Conservation (phyloP, 805 yeast genomes). For the Myxozyma lipomycoides region DNA sequence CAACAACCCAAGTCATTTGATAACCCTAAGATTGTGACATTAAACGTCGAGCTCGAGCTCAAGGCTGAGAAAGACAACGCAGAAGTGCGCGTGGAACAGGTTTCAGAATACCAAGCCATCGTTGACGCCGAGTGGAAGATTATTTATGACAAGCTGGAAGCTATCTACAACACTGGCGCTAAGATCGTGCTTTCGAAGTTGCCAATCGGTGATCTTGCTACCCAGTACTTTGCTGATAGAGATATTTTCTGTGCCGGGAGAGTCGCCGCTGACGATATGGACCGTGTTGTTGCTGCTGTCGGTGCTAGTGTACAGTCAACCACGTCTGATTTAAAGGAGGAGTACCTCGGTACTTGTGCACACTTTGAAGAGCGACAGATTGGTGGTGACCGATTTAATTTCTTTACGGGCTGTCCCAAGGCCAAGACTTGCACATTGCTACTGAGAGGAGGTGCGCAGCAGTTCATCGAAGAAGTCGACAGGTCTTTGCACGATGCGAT, state of each 20-base stretch:
- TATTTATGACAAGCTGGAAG: slow-evolving; percentile 78
- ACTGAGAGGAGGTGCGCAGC: slow-evolving; percentile 97
- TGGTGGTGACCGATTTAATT: slow-evolving; percentile 91
- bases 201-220: slow-evolving; percentile 98
- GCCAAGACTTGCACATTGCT: slow-evolving; percentile 91
- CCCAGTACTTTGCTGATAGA: slow-evolving; percentile 96
- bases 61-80: slow-evolving; percentile 99
- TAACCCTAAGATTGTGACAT: slow-evolving; percentile 75
- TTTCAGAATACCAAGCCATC: slow-evolving; percentile 87
- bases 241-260: slow-evolving; percentile 97
- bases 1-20: slow-evolving; percentile 88
- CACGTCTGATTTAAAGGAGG: slow-evolving; percentile 56
- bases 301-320: slow-evolving; percentile 84
- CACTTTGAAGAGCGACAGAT: slow-evolving; percentile 89
- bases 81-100: slow-evolving; percentile 93
- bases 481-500: slow-evolving; percentile 97
- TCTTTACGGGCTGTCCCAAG: slow-evolving; percentile 87
- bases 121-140: slow-evolving; percentile 99
- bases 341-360: slow-evolving; percentile 80
- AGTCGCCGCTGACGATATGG: slow-evolving; percentile 83
- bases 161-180: slow-evolving; percentile 81
- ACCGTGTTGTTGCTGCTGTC: slow-evolving; percentile 86
- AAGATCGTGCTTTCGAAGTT: slow-evolving; percentile 87
- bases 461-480: slow-evolving; percentile 96
- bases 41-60: slow-evolving; percentile 91